Evolutionary conservation across 108 stramenopile species (phyloP).

Genomic region (Schizochytrium sp.): DNA sequence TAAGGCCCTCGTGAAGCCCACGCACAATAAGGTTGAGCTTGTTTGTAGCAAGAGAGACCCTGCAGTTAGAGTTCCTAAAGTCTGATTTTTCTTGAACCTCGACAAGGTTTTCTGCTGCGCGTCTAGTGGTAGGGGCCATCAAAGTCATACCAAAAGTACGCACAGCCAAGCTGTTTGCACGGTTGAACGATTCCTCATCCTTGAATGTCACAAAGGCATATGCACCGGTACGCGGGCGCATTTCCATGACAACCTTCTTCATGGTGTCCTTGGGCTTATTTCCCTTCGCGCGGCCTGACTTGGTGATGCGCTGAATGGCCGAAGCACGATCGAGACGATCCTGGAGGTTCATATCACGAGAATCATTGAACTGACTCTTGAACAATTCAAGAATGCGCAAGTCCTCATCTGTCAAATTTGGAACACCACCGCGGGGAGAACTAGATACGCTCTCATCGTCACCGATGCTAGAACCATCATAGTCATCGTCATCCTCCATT

Average conservation of each 20-base stretch:
- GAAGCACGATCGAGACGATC: too few relatives aligned
- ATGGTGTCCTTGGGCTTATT: neutral
- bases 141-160: conserved; percentile 17
- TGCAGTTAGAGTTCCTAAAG: neutral
- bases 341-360: too few relatives aligned
- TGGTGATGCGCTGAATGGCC: neutral
- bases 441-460: too few relatives aligned
- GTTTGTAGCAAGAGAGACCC: neutral
- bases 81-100: neutral
- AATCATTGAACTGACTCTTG: too few relatives aligned
- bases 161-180: neutral
- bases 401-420: too few relatives aligned
- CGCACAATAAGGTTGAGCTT: neutral
- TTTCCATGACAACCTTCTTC: neutral
- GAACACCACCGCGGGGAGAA: too few relatives aligned
- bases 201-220: conserved; percentile 36
- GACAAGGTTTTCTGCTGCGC: neutral
- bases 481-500: too few relatives aligned
- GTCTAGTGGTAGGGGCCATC: neutral
- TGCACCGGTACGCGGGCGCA: neutral
- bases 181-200: neutral
- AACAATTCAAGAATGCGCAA: too few relatives aligned
- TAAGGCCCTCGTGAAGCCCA: conserved; percentile 11
- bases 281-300: neutral
- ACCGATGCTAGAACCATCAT: too few relatives aligned